Conservation (phyloP, 164 flowering plant species). For the Protea cynaroides region DNA sequence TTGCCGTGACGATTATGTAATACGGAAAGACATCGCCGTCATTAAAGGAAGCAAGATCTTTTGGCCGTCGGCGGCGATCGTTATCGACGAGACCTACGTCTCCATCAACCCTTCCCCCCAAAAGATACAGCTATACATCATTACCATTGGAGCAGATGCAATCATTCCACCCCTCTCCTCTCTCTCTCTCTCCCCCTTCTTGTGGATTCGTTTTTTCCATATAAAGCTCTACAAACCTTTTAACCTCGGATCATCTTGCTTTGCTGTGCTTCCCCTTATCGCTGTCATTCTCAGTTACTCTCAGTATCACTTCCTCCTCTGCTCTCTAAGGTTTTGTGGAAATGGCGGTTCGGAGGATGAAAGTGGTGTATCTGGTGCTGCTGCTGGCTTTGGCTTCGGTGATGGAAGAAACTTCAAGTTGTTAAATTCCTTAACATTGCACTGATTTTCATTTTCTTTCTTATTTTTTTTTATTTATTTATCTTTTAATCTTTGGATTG, state of each 20-base stretch:
- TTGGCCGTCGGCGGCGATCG: neutral
- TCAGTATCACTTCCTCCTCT: too few relatives aligned
- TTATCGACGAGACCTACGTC: neutral
- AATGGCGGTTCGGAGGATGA: constrained; percentile 3
- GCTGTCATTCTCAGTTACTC: neutral
- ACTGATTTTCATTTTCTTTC: too few relatives aligned
- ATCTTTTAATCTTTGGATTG: too few relatives aligned
- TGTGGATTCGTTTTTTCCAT: too few relatives aligned
- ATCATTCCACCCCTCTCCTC: constrained; percentile 13
- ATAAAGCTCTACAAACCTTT: neutral
- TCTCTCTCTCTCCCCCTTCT: too few relatives aligned
- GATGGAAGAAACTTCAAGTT: constrained; percentile 9
- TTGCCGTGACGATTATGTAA: neutral
- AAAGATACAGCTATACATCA: too few relatives aligned
- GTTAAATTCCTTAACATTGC: too few relatives aligned
- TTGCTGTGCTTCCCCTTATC: neutral
- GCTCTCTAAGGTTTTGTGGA: neutral
- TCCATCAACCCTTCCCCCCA: constrained; percentile 6
- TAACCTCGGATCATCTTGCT: neutral
- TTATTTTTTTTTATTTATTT: too few relatives aligned
- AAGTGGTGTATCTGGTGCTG: neutral
- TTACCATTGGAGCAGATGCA: constrained; percentile 11
- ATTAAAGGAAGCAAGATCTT: neutral
- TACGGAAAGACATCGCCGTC: neutral
- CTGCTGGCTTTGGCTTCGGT: constrained; percentile 8